These are phyloP conservation scores for Cladorrhinum sp. DNA, from an alignment of 2,329 filamentous ascomycete species.

Conservation along the genomic window DNA sequence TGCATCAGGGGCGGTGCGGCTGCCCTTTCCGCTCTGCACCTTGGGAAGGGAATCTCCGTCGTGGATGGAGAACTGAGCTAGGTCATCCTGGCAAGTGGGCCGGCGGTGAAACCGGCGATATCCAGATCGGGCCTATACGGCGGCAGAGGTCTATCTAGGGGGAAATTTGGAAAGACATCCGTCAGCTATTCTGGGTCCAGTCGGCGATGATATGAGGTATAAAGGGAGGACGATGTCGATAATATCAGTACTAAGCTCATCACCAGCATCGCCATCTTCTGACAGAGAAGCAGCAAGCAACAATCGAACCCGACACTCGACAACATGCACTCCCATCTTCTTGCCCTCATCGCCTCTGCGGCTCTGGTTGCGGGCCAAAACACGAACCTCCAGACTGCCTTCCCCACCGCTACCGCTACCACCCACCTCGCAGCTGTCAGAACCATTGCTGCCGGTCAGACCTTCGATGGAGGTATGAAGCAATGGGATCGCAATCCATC, in stretches of 20 bases:
- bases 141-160: background rate
- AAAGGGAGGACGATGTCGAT: background rate
- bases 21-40: background rate
- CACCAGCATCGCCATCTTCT: background rate
- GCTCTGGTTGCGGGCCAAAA: slow-evolving; percentile 24
- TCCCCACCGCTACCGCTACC: slow-evolving; percentile 41
- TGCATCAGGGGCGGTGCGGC: background rate
- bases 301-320: background rate
- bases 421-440: slow-evolving; percentile 39
- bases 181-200: background rate
- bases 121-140: background rate
- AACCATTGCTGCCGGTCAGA: slow-evolving; percentile 41
- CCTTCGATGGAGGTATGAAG: slow-evolving; percentile 46
- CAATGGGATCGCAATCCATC: slow-evolving; percentile 29
- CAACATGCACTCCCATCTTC: slow-evolving; percentile 14
- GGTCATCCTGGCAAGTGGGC: background rate
- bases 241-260: background rate
- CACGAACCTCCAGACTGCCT: slow-evolving; percentile 28
- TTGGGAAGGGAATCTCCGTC: background rate
- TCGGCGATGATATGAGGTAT: background rate
- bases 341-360: slow-evolving; percentile 17
- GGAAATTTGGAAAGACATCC: background rate
- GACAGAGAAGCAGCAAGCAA: background rate
- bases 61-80: background rate
- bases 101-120: background rate